Evolutionary conservation across 331 rosid species (phyloP).

Genomic region (Ulmus americana): DNA sequence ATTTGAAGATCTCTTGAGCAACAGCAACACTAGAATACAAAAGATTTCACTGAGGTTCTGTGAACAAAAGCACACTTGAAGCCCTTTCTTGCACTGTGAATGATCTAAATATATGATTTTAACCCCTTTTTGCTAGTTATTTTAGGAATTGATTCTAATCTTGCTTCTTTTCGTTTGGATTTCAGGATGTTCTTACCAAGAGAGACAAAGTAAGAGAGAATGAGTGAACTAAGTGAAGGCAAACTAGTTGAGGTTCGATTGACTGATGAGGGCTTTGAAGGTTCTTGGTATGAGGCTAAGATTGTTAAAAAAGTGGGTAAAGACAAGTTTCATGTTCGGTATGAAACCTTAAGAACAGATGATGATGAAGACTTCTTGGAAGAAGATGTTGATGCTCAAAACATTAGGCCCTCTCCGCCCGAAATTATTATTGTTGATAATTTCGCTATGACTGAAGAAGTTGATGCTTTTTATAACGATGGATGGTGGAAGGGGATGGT

Average conservation of each 20-base stretch:
- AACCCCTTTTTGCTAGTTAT: background rate
- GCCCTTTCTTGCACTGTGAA: too few species aligned
- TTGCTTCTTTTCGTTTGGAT: background rate
- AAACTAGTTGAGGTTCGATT: conserved; percentile 28
- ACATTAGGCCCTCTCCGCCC: conserved; percentile 37
- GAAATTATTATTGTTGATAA: conserved; percentile 13
- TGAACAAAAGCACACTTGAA: too few species aligned
- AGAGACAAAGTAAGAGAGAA: background rate
- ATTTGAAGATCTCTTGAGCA: too few species aligned
- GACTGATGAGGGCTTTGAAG: conserved; percentile 43
- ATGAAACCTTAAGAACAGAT: conserved; percentile 25
- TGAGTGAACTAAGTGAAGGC: conserved; percentile 16
- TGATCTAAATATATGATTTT: too few species aligned
- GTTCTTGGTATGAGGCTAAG: conserved; percentile 41
- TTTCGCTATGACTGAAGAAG: conserved; percentile 24
- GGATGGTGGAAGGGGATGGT: conserved; percentile 47
- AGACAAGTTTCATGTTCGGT: conserved; percentile 24
- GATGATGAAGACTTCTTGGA: conserved; percentile 24
- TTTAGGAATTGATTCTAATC: background rate
- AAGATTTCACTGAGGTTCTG: too few species aligned
- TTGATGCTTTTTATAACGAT: conserved; percentile 33
- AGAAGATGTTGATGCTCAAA: conserved; percentile 27
- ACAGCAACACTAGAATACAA: too few species aligned
- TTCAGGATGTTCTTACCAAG: conserved; percentile 14
- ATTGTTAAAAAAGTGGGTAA: conserved; percentile 17